Base-by-base conservation (phyloP, 345 rosid species). In the Leavenworthia alabamica region DNA sequence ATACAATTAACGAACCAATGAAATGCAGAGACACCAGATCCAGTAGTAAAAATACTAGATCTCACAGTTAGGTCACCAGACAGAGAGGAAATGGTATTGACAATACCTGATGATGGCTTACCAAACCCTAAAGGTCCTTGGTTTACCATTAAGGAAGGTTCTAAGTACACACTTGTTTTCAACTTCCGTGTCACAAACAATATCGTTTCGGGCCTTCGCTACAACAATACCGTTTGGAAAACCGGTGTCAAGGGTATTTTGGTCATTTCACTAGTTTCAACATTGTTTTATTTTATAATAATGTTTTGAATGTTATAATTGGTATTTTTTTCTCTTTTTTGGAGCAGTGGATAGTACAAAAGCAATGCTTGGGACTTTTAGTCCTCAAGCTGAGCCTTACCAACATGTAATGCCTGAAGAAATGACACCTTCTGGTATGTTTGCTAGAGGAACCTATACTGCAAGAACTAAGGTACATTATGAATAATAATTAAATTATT, bases 131-230 rank as follows among this genome's bases (percentile, higher is more conserved):
- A 79, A 49, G 96, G 96, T 6, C 63, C 62, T n/a, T 91, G 96
- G 98, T 91, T 91, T 63, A 86, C 95, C 33, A 71, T 91, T 69
- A 88, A 88, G 71, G 98, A 91, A 80, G 95, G 95, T 17, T 78
- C 92, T 64, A 82, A 62, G 7, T 88, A 91, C 74, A 83, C 72
- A 64, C 75, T 91, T 50, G 66, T 80, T 56, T 86, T 86, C 69
- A 60, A 80, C 49, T 84, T 91, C 77, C 74, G 76, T 42, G 98
- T 91, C 33, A 77, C 78, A 74, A 86, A 88, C 76, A 91, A 91
- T 85, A 86, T 91, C 7, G 98, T 91, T 2, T 80, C 95, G 0
- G 96, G 98, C 22, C 95, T 91, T 70, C 81, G 60, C 45, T 91
- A 86, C 73, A 78, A 70, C 72, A 86, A 88, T 35, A 73, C 83